Evolutionary conservation across 805 yeast species (phyloP).

Genomic region (Candida coquimbonensis): DNA sequence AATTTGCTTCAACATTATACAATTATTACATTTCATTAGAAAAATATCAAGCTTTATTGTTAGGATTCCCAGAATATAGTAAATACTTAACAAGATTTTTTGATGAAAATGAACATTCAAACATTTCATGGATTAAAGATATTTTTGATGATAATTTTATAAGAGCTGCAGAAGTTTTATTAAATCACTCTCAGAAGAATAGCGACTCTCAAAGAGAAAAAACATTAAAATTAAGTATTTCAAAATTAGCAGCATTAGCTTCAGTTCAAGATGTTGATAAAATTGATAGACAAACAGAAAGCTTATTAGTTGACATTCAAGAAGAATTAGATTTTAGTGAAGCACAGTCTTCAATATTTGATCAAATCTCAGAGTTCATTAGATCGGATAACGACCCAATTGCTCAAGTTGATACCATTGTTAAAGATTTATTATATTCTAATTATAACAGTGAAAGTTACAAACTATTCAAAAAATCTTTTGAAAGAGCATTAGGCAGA

Average conservation of each 20-base stretch:
- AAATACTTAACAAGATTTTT: slow-evolving; percentile 47
- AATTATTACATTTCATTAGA: slow-evolving; percentile 47
- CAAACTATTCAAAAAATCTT: slow-evolving; percentile 18
- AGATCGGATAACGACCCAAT: slow-evolving; percentile 24
- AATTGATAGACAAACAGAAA: slow-evolving; percentile 7
- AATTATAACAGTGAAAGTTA: slow-evolving; percentile 13
- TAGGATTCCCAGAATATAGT: slow-evolving; percentile 48
- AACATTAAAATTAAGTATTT: slow-evolving; percentile 57
- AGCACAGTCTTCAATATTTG: slow-evolving; percentile 37
- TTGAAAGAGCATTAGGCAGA: slow-evolving; percentile 22
- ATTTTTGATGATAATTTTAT: slow-evolving; percentile 43
- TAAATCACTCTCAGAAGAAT: slow-evolving; percentile 32
- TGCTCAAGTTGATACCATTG: slow-evolving; percentile 18
- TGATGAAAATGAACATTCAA: slow-evolving; percentile 36
- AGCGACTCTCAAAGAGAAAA: slow-evolving; percentile 40
- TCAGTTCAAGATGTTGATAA: slow-evolving; percentile 18
- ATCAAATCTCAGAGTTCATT: slow-evolving; percentile 23
- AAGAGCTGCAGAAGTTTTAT: slow-evolving; percentile 43
- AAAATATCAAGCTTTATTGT: slow-evolving; percentile 46
- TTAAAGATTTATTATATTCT: slow-evolving; percentile 18
- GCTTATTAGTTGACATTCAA: slow-evolving; percentile 39
- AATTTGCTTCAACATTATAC: slow-evolving; percentile 62
- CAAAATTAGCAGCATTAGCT: slow-evolving; percentile 59
- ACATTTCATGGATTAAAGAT: slow-evolving; percentile 69
- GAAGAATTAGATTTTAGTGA: slow-evolving; percentile 40